Evolutionary conservation across 2,329 filamentous ascomycete species (phyloP).

Genomic region (Diaporthe eres): DNA sequence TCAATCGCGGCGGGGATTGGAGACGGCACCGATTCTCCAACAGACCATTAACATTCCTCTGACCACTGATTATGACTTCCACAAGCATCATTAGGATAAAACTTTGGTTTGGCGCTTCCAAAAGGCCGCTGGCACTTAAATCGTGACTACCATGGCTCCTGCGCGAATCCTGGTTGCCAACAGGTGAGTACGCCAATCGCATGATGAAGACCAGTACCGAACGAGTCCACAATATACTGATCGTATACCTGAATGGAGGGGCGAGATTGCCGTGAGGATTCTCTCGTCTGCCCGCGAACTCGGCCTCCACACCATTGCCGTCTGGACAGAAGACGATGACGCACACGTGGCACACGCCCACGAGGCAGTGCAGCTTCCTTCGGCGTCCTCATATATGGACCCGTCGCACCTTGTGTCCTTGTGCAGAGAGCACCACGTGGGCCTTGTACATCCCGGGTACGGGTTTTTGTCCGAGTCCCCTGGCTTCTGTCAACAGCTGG

Average conservation of each 20-base stretch:
- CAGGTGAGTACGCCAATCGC: conserved; percentile 10
- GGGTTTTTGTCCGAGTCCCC: conserved; percentile 36
- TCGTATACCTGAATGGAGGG: conserved; percentile 46
- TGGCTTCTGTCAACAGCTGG: conserved; percentile 30
- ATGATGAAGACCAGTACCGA: neutral
- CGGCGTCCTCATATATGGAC: conserved; percentile 46
- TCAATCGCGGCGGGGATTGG: conserved; percentile 14
- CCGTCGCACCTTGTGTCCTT: conserved; percentile 28
- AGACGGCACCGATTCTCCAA: neutral
- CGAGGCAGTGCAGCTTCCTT: conserved; percentile 64
- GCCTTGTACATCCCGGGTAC: conserved; percentile 37
- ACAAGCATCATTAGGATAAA: neutral
- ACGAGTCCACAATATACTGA: conserved; percentile 51
- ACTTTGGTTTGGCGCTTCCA: neutral
- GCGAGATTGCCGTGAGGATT: conserved; percentile 75
- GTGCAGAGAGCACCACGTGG: conserved; percentile 32
- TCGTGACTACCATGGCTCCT: conserved; percentile 1
- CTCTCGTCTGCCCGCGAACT: conserved; percentile 72
- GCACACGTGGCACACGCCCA: conserved; percentile 67
- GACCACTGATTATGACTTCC: neutral
- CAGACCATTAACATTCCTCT: neutral
- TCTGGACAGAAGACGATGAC: conserved; percentile 69
- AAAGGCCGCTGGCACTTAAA: neutral
- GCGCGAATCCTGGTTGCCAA: conserved; percentile 31
- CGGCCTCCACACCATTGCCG: conserved; percentile 66